These are phyloP conservation scores for Apiotrichum mycotoxinovorans DNA, from an alignment of 1,284 basidiomycete species.

Conservation along the genomic window DNA sequence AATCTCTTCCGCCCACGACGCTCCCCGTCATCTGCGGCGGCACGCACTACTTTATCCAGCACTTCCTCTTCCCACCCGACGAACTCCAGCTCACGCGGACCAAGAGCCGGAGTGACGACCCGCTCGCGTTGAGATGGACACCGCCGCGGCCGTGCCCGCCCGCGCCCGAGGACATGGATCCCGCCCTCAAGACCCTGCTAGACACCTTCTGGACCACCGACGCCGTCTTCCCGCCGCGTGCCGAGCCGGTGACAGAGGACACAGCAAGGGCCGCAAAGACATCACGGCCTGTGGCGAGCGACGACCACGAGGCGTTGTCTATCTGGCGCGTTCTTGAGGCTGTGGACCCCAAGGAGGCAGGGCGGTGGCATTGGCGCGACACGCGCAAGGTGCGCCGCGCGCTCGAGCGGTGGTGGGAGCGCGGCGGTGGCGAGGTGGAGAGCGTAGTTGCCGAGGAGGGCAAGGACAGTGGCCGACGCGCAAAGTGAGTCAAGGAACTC, in stretches of 20 bases:
- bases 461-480: conserved; percentile 9
- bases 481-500: conserved; percentile 14
- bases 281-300: conserved; percentile 54
- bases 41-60: conserved; percentile 96
- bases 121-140: conserved; percentile 29
- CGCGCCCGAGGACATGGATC: conserved; percentile 27
- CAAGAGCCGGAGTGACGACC: not conserved
- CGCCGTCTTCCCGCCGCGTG: conserved; percentile 30
- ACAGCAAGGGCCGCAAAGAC: not conserved
- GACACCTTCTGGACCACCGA: conserved; percentile 40
- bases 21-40: conserved; percentile 91
- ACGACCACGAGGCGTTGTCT: conserved; percentile 53
- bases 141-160: conserved; percentile 41
- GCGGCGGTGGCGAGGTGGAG: conserved; percentile 58
- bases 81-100: conserved; percentile 54
- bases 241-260: conserved; percentile 29
- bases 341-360: conserved; percentile 73
- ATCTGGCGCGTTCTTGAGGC: conserved; percentile 66
- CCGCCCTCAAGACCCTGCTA: conserved; percentile 26
- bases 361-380: conserved; percentile 93
- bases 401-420: conserved; percentile 73
- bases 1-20: not conserved
- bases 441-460: conserved; percentile 53
- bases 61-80: conserved; percentile 66
- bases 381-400: conserved; percentile 82